Evolutionary conservation across 129 eudicot species (phyloP).

Genomic region (Pulicaria dysenterica): DNA sequence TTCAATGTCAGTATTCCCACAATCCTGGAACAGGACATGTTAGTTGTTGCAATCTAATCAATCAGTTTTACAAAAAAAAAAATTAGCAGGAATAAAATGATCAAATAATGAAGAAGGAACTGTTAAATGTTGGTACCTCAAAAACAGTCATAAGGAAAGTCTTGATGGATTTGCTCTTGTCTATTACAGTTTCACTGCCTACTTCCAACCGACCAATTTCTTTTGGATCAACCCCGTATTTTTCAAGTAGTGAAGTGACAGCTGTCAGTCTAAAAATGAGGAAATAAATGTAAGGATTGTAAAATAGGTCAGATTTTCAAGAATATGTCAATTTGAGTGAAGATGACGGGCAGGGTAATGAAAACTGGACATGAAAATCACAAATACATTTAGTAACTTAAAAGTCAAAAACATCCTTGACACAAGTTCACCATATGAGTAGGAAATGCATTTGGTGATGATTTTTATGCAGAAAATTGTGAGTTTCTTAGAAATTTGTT

Average conservation of each 20-base stretch:
- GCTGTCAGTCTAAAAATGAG: slow-evolving; percentile 73
- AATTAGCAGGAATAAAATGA: neutral
- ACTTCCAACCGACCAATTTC: slow-evolving; percentile 91
- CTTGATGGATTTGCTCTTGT: slow-evolving; percentile 93
- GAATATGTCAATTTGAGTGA: neutral
- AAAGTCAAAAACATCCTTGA: neutral
- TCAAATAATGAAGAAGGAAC: neutral
- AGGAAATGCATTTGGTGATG: neutral
- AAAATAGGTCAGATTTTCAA: neutral
- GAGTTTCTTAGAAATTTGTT: too few relatives aligned
- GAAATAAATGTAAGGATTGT: slow-evolving; percentile 7
- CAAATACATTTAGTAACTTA: neutral
- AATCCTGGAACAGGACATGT: slow-evolving; percentile 44
- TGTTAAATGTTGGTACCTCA: slow-evolving; percentile 59
- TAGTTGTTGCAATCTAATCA: neutral
- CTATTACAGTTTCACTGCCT: slow-evolving; percentile 90
- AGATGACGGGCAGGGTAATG: neutral
- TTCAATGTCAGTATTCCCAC: slow-evolving; percentile 89
- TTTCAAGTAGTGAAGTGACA: slow-evolving; percentile 78
- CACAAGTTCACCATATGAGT: neutral
- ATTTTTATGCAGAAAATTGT: too few relatives aligned
- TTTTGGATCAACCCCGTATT: slow-evolving; percentile 70
- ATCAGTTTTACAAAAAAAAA: neutral
- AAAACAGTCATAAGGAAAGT: slow-evolving; percentile 81
- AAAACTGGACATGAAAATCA: neutral